Evolutionary conservation across 768 basidiomycete genomes (phyloP).

Genomic region (Coprinopsis sp.): DNA sequence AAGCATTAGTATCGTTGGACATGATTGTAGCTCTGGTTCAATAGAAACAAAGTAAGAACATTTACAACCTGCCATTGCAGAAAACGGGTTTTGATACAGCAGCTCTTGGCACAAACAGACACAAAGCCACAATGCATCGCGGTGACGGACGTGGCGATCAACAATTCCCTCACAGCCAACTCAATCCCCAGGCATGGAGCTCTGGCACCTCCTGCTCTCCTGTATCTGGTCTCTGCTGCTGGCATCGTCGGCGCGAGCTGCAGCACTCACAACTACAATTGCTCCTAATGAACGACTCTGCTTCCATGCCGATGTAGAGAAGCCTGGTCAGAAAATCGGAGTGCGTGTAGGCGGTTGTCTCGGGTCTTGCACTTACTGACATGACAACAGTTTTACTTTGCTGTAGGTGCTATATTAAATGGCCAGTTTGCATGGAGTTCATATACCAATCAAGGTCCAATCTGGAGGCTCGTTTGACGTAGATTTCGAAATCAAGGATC

Average conservation of each 20-base stretch:
- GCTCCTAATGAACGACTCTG: conserved; percentile 79
- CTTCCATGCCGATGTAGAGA: conserved; percentile 96
- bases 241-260: conserved; percentile 36
- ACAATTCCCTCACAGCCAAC: background rate
- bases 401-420: conserved; percentile 48
- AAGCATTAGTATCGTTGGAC: too few relatives aligned
- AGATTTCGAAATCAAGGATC: conserved; percentile 90
- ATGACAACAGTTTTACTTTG: conserved; percentile 86
- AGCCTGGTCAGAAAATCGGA: conserved; percentile 87
- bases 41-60: too few relatives aligned
- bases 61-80: too few relatives aligned
- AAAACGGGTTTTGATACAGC: too few relatives aligned
- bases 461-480: conserved; percentile 96
- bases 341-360: conserved; percentile 38
- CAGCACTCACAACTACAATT: conserved; percentile 78
- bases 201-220: conserved; percentile 26
- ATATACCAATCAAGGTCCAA: conserved; percentile 63
- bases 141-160: conserved; percentile 18
- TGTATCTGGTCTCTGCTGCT: conserved; percentile 33
- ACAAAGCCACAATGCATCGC: too few relatives aligned
- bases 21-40: too few relatives aligned
- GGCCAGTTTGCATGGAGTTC: background rate
- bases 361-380: conserved; percentile 7
- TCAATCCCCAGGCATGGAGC: conserved; percentile 10
- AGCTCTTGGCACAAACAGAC: too few relatives aligned